Conservation (phyloP, 2,329 filamentous ascomycete genomes). For the Curvularia sp. region DNA sequence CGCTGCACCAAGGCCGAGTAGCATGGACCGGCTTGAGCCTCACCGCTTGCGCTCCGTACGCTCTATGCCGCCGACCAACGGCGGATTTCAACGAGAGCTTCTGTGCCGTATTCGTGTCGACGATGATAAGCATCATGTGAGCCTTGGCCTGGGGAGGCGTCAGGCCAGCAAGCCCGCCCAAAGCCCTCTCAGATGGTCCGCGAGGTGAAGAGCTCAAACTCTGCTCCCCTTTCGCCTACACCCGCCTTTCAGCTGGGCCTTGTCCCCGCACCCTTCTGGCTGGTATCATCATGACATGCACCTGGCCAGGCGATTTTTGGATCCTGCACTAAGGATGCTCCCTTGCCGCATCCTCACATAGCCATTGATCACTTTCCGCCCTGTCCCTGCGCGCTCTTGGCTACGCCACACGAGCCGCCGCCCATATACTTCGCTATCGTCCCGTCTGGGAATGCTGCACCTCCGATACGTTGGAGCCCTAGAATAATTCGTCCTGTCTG, state of each 20-base stretch:
- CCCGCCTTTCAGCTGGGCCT: conserved; percentile 15
- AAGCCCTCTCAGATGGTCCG: conserved; percentile 25
- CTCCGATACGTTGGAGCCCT: conserved; percentile 27
- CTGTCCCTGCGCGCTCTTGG: conserved; percentile 29
- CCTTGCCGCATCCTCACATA: conserved; percentile 31
- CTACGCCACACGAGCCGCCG: conserved; percentile 31
- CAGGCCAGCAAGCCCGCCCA: conserved; percentile 31
- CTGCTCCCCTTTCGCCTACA: conserved; percentile 34
- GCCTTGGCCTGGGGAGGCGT: conserved; percentile 30
- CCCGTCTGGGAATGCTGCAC: conserved; percentile 32
- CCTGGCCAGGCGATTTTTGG: conserved; percentile 19
- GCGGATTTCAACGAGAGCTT: conserved; percentile 28
- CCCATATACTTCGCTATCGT: conserved; percentile 35
- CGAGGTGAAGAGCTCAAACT: conserved; percentile 23
- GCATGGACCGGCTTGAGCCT: conserved; percentile 21
- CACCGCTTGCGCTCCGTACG: conserved; percentile 19
- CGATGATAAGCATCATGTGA: conserved; percentile 22
- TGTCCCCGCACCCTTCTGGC: conserved; percentile 28
- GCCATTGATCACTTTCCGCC: conserved; percentile 10
- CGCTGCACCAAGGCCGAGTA: conserved; percentile 21
- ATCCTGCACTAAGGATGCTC: conserved; percentile 27
- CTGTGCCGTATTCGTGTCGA: conserved; percentile 31
- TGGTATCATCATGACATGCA: conserved; percentile 20
- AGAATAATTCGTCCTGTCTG: conserved; percentile 18
- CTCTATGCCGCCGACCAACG: conserved; percentile 27